Evolutionary conservation across 1,284 basidiomycete species (phyloP).

Genomic region (Polyporus tsugae): DNA sequence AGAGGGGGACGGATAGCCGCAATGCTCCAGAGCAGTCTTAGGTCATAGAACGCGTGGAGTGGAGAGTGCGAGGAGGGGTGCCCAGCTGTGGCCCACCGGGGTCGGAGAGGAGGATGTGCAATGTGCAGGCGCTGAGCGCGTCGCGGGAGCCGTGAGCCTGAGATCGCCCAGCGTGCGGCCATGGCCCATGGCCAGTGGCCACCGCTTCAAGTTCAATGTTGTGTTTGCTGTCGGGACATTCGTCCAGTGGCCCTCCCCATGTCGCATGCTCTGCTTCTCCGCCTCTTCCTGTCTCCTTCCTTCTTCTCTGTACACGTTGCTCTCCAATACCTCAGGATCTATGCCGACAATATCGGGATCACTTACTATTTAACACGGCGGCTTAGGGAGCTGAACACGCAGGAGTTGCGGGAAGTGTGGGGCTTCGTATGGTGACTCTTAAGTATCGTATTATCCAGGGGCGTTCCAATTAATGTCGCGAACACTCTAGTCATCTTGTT

Average conservation of each 20-base stretch:
- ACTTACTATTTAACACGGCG: conserved; percentile 93
- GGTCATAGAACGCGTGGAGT: conserved; percentile 7
- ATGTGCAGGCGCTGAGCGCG: conserved; percentile 11
- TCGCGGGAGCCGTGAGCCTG: conserved; percentile 1
- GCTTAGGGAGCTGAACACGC: conserved; percentile 78
- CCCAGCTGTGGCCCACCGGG: conserved; percentile 1
- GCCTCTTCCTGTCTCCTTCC: conserved; percentile 88
- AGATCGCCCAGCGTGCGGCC: background rate
- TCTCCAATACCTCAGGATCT: conserved; percentile 87
- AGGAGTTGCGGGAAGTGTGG: conserved; percentile 94
- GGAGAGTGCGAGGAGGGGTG: conserved; percentile 3
- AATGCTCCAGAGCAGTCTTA: background rate
- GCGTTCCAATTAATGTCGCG: conserved; percentile 29
- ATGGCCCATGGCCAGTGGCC: background rate
- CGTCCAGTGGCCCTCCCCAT: conserved; percentile 33
- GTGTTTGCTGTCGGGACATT: conserved; percentile 12
- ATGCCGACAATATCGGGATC: conserved; percentile 94
- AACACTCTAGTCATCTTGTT: conserved; percentile 79
- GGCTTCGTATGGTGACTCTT: conserved; percentile 88
- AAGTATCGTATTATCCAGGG: conserved; percentile 20
- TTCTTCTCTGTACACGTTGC: conserved; percentile 95
- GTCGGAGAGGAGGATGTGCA: conserved; percentile 7
- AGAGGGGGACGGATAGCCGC: conserved; percentile 1
- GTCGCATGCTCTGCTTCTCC: conserved; percentile 84
- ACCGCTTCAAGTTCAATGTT: background rate